Percentiles rank a stretch among this genome's conserved stretches.
phyloP scores from a whole-genome alignment of 805 yeast species.

The Yarrowia bubula region DNA sequence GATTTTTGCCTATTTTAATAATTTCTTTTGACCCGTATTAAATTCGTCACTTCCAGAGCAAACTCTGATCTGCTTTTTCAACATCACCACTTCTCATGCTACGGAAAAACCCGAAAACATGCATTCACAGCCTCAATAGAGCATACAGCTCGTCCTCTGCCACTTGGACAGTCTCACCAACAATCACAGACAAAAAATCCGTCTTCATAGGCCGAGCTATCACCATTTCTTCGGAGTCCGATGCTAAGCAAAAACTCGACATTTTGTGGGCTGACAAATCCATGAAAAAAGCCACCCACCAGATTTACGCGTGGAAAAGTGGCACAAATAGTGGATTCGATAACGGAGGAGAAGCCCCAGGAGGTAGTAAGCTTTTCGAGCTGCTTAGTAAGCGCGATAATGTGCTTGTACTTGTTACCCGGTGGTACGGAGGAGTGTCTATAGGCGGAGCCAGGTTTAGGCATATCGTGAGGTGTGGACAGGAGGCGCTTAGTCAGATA shows the following conservation, averaged over 20 bases:
- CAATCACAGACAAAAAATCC: constrained; percentile 21
- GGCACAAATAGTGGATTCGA: not conserved
- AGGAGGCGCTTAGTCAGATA: constrained; percentile 8
- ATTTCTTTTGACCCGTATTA: too few species aligned
- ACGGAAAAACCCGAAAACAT: not conserved
- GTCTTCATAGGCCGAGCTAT: constrained; percentile 20
- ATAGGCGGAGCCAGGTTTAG: constrained; percentile 23
- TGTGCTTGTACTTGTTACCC: constrained; percentile 13
- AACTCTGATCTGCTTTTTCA: not conserved
- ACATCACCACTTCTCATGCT: not conserved
- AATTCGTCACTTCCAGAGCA: too few species aligned
- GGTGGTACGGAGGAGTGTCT: constrained; percentile 25
- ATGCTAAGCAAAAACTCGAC: constrained; percentile 11
- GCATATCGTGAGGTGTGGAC: constrained; percentile 22
- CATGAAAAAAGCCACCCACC: constrained; percentile 18
- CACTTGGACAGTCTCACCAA: not conserved
- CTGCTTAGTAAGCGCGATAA: not conserved
- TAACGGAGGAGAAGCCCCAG: constrained; percentile 26
- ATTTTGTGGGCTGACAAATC: not conserved
- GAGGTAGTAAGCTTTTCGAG: constrained; percentile 20
- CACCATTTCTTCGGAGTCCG: not conserved
- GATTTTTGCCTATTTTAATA: too few species aligned
- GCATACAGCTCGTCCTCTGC: not conserved
- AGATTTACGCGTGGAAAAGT: constrained; percentile 17
- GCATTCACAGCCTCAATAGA: not conserved